Base-by-base conservation (phyloP, 2,329 filamentous ascomycete genomes). In the Phyllachora maydis region DNA sequence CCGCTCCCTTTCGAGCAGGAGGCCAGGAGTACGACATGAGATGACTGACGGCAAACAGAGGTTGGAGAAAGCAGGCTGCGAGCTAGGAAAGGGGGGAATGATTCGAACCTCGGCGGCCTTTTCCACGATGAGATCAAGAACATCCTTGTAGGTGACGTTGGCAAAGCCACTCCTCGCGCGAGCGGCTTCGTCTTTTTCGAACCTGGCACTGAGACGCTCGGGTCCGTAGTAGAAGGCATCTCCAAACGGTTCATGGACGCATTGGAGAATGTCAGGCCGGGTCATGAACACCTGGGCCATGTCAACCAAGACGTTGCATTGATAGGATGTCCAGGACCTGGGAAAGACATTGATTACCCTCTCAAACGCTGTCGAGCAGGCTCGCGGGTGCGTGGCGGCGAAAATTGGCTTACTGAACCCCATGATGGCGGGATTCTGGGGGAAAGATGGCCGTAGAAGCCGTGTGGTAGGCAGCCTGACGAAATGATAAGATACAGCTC, bases 321-420 rank as follows among this genome's bases (percentile, higher is more conserved):
- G n/a, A n/a, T n/a, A n/a, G n/a, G n/a, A n/a, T n/a, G n/a, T n/a
- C n/a, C n/a, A n/a, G n/a, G n/a, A n/a, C n/a, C n/a, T n/a, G n/a
- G n/a, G n/a, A n/a, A n/a, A n/a, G n/a, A n/a, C n/a, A n/a, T n/a
- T n/a, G n/a, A n/a, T 42, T 59, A 90, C 85, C 49, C 85, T 64
- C 58, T 98, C 88, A 54, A 95, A 98, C 15, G 88, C 88, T 23
- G 88, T 95, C 27, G 83, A 93, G 56, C 83, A 93, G 33, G 85
- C 81, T 49, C 88, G 65, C 17, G 88, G 88, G 50, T 95, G 85
- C 38, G 88, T 95, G 28, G 74, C 81, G 40, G 88, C 71, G 46
- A 95, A 95, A 46, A 95, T 78, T 18, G 78, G 75, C 43, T 71
- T 88, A 46, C 54, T 61, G 36, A 73, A 69, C n/a, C n/a, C n/a